These are phyloP conservation scores for Trichoderma harzianum DNA, from an alignment of 2,329 filamentous ascomycete species.

Conservation along the genomic window DNA sequence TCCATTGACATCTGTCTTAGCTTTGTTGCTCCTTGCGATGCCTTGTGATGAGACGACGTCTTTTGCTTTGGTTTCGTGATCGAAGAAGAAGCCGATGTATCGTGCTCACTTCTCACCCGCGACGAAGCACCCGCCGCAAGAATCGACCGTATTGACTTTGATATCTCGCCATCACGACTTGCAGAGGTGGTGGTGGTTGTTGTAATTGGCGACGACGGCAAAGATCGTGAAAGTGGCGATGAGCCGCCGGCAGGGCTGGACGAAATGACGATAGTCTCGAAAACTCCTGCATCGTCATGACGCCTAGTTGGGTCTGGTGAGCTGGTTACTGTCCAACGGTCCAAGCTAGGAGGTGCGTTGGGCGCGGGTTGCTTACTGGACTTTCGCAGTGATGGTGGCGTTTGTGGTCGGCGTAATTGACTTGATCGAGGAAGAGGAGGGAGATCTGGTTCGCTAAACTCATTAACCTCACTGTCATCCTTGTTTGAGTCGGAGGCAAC, in stretches of 20 bases:
- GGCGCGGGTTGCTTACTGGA: constrained; percentile 38
- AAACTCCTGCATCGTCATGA: constrained; percentile 22
- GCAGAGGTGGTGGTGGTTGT: constrained; percentile 13
- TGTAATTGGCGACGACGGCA: constrained; percentile 21
- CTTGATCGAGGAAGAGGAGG: constrained; percentile 7
- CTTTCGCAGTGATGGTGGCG: constrained; percentile 27
- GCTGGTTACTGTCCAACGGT: constrained; percentile 39
- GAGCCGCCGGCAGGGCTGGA: constrained; percentile 39
- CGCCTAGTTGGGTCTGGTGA: constrained; percentile 43
- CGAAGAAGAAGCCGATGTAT: neutral
- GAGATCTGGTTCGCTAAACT: neutral
- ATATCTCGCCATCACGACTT: constrained; percentile 19
- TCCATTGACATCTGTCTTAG: constrained; percentile 36
- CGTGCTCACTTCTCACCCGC: constrained; percentile 22
- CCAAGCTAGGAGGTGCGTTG: constrained; percentile 25
- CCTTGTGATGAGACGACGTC: neutral
- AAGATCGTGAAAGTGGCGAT: constrained; percentile 30
- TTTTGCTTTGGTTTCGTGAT: neutral
- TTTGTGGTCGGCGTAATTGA: constrained; percentile 19
- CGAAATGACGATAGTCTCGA: constrained; percentile 43
- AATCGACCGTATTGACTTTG: constrained; percentile 28
- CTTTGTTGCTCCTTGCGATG: constrained; percentile 18
- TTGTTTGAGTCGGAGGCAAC: neutral
- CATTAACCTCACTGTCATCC: neutral
- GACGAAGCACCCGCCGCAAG: constrained; percentile 23